Conservation (phyloP, 2,329 filamentous ascomycete genomes). For the Cladosporium sp. region DNA sequence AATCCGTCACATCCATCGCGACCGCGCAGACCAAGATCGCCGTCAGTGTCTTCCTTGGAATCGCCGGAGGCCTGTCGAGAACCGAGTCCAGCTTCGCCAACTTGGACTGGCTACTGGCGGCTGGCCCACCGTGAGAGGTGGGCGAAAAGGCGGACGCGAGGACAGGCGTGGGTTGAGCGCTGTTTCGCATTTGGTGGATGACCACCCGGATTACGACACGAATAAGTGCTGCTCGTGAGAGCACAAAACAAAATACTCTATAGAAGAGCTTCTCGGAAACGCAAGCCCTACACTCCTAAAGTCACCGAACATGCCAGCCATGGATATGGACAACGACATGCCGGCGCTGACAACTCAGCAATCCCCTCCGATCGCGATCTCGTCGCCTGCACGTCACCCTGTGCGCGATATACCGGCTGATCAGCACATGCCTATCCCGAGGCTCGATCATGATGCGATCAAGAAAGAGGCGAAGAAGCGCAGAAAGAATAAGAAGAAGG, state of each 20-base stretch:
- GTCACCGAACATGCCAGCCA: slow-evolving; percentile 33
- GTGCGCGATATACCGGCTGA: slow-evolving; percentile 26
- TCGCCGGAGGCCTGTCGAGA: slow-evolving; percentile 35
- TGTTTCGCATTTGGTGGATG: slow-evolving; percentile 16
- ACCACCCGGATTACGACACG: slow-evolving; percentile 10
- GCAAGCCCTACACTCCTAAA: neutral
- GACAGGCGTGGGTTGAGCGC: slow-evolving; percentile 14
- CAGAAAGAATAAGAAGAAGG: slow-evolving; percentile 41
- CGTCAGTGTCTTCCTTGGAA: slow-evolving; percentile 12
- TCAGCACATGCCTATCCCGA: slow-evolving; percentile 29
- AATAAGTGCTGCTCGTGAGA: slow-evolving; percentile 4
- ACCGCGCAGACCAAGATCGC: slow-evolving; percentile 17
- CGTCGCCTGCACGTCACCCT: slow-evolving; percentile 31
- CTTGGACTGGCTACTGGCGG: slow-evolving; percentile 50
- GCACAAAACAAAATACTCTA: neutral
- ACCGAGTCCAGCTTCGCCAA: slow-evolving; percentile 50
- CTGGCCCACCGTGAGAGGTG: slow-evolving; percentile 55
- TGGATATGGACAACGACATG: slow-evolving; percentile 30
- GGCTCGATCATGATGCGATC: slow-evolving; percentile 38
- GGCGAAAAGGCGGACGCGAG: slow-evolving; percentile 44
- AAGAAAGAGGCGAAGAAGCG: slow-evolving; percentile 40
- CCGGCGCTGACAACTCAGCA: slow-evolving; percentile 29
- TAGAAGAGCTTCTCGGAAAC: neutral
- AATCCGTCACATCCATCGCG: slow-evolving; percentile 11
- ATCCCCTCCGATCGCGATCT: slow-evolving; percentile 32